Percentiles rank a stretch among this genome's conserved stretches.
Conservation (phyloP, 2,329 filamentous ascomycete genomes). For the Annulohypoxylon truncatum region DNA sequence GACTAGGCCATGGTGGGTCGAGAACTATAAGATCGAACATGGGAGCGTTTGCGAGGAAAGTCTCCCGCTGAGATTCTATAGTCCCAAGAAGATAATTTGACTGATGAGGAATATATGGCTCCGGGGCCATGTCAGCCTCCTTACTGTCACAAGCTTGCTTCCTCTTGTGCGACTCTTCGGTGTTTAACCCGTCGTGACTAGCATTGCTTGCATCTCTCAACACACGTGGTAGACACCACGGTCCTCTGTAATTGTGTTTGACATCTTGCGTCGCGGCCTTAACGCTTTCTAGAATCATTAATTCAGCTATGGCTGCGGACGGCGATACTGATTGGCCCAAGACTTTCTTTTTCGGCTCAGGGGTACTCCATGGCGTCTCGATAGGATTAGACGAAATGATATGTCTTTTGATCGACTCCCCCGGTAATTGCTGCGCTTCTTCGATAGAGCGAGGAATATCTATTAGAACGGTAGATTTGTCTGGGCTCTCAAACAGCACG, state of each 20-base stretch:
- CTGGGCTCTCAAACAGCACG: constrained; percentile 66
- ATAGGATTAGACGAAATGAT: constrained; percentile 60
- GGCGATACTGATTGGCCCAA: constrained; percentile 50
- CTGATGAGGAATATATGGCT: constrained; percentile 54
- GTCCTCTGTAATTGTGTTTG: constrained; percentile 51
- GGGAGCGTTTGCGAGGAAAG: constrained; percentile 58
- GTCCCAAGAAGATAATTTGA: constrained; percentile 62
- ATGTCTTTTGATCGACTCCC: constrained; percentile 52
- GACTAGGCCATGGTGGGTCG: constrained; percentile 86
- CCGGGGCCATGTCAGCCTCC: constrained; percentile 3
- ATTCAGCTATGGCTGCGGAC: constrained; percentile 63
- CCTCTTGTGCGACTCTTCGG: constrained; percentile 31
- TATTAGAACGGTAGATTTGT: constrained; percentile 66
- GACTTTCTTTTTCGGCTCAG: constrained; percentile 65
- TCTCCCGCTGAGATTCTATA: constrained; percentile 55
- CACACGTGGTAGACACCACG: constrained; percentile 60
- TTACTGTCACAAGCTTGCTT: constrained; percentile 25
- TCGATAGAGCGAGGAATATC: constrained; percentile 79
- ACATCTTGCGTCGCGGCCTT: constrained; percentile 57
- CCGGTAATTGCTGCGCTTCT: constrained; percentile 67
- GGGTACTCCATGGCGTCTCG: constrained; percentile 61
- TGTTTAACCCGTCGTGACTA: constrained; percentile 1
- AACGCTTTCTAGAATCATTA: constrained; percentile 64
- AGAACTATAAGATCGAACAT: constrained; percentile 76
- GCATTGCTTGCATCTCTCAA: constrained; percentile 16